Percentiles rank a stretch among this genome's conserved stretches.
phyloP scores from a whole-genome alignment of 352 stramenopile species.

The Globisporangium radiosum region DNA sequence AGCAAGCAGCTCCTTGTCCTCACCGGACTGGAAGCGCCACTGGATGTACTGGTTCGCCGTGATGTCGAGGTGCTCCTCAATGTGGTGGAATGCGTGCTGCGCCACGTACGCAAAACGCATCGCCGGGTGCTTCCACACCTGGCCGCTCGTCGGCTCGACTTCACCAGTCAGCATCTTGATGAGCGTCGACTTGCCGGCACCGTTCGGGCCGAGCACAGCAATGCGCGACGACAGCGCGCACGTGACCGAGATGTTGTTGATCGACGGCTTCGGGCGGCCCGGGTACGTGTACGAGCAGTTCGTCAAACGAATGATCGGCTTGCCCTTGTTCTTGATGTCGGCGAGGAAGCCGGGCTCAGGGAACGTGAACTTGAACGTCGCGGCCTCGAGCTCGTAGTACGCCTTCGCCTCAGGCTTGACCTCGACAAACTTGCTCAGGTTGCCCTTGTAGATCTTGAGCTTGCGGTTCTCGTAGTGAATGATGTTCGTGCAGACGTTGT shows the following conservation, averaged over 20 bases:
- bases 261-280: conserved; percentile 66
- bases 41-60: conserved; percentile 96
- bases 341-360: conserved; percentile 84
- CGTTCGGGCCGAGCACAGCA: conserved; percentile 85
- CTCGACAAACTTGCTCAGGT: conserved; percentile 82
- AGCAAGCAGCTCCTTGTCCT: conserved; percentile 89
- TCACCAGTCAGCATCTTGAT: conserved; percentile 93
- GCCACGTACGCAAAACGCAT: conserved; percentile 95
- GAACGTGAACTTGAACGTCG: conserved; percentile 85
- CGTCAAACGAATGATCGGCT: conserved; percentile 85
- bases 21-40: conserved; percentile 92
- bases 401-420: conserved; percentile 83
- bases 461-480: conserved; percentile 96
- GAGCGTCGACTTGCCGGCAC: conserved; percentile 94
- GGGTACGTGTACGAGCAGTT: conserved; percentile 85
- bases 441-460: conserved; percentile 87
- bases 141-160: conserved; percentile 61
- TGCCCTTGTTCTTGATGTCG: conserved; percentile 89
- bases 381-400: conserved; percentile 85
- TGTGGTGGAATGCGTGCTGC: conserved; percentile 97
- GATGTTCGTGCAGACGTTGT: conserved; percentile 97
- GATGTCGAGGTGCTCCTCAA: conserved; percentile 95
- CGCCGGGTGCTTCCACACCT: conserved; percentile 80
- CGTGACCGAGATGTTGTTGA: conserved; percentile 79
- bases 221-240: conserved; percentile 78